A percentile compares a stretch with the other conserved stretches of the same genome.
phyloP scores from a whole-genome alignment of 2,329 filamentous ascomycete genomes.

The Fusarium palustre region DNA sequence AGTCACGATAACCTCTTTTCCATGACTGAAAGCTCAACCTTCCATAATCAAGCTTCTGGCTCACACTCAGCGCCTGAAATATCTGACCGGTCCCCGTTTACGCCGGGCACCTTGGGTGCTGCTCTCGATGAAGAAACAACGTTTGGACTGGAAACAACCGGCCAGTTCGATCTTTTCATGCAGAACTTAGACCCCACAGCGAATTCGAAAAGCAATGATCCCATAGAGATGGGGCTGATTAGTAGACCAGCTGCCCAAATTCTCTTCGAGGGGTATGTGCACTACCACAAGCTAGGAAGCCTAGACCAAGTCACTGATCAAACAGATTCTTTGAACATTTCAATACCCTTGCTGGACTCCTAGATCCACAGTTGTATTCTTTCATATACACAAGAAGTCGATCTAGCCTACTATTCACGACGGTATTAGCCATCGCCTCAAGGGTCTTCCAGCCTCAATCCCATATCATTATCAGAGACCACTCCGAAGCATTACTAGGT shows the following conservation, averaged over 20 bases:
- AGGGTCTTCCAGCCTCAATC: slow-evolving; percentile 1
- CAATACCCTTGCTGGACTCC: background rate
- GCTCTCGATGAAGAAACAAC: background rate
- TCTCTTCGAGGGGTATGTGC: background rate
- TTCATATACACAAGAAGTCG: background rate
- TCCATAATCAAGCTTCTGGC: background rate
- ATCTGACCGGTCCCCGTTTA: background rate
- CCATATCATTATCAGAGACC: background rate
- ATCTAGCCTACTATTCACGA: background rate
- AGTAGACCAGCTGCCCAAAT: background rate
- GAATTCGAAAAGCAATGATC: background rate
- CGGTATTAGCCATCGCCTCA: background rate
- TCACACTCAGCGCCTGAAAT: background rate
- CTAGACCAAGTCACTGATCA: background rate
- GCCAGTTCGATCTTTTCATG: too few species aligned
- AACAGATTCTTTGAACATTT: slow-evolving; percentile 7
- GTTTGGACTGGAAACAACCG: rapidly evolving
- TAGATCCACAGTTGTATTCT: background rate
- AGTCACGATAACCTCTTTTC: background rate
- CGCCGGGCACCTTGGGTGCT: background rate
- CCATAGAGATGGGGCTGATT: background rate
- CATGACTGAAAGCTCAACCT: background rate
- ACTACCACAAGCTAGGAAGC: rapidly evolving
- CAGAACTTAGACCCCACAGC: rapidly evolving
- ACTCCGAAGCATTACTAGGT: background rate